Conservation (phyloP, 768 basidiomycete genomes). For the Mycena galopus region DNA sequence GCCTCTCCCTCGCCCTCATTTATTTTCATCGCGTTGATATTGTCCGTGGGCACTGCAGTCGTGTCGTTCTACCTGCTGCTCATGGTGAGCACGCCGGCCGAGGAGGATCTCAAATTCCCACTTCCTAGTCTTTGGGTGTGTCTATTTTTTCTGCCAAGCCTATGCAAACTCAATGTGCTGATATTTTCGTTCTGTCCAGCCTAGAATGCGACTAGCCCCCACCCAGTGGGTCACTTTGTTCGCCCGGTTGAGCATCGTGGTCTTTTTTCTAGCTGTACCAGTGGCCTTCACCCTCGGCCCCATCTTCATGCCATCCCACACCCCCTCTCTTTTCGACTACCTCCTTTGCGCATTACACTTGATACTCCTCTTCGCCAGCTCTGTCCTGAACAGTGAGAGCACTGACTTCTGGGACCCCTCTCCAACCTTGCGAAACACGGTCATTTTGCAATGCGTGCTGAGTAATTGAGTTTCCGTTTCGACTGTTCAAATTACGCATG, state of each 20-base stretch:
- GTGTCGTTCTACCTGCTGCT: neutral
- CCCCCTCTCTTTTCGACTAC: neutral
- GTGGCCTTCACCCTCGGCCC: neutral
- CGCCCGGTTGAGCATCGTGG: neutral
- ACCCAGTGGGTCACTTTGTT: too few relatives aligned
- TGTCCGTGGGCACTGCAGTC: too few relatives aligned
- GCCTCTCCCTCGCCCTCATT: neutral
- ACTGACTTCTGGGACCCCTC: too few relatives aligned
- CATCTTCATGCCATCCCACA: neutral
- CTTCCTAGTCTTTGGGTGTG: constrained; percentile 1
- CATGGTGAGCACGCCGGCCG: neutral
- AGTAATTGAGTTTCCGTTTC: too few relatives aligned
- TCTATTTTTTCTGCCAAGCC: neutral
- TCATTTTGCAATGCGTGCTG: too few relatives aligned
- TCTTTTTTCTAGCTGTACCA: neutral
- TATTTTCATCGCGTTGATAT: too few relatives aligned
- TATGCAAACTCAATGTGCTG: too few relatives aligned
- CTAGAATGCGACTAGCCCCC: too few relatives aligned
- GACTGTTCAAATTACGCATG: too few relatives aligned
- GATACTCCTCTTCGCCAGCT: neutral
- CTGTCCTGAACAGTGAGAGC: too few relatives aligned
- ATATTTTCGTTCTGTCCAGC: too few relatives aligned
- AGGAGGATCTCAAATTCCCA: neutral
- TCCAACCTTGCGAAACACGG: too few relatives aligned
- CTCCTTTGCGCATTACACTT: neutral